Evolutionary conservation across 148 eudicot species (phyloP).

Genomic region (Vaccinium darrowii): DNA sequence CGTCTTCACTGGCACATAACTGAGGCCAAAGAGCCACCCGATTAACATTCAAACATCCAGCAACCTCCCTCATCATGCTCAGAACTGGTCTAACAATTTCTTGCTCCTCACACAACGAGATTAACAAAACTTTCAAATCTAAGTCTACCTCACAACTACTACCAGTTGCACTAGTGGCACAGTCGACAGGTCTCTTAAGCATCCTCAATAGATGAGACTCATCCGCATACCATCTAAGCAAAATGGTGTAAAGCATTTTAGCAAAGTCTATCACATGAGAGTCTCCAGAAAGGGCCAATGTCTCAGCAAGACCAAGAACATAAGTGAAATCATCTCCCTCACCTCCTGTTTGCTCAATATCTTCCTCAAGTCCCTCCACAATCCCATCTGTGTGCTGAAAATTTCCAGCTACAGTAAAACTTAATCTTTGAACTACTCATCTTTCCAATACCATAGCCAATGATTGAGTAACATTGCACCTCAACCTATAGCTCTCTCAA

Average conservation of each 20-base stretch:
- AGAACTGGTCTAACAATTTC: conserved; percentile 80
- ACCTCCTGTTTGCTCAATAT: conserved; percentile 55
- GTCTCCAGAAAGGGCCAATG: conserved; percentile 71
- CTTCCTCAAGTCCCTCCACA: conserved; percentile 73
- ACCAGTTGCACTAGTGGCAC: conserved; percentile 63
- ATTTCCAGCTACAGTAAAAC: conserved; percentile 55
- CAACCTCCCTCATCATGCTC: conserved; percentile 90
- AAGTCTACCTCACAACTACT: conserved; percentile 58
- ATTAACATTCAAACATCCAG: conserved; percentile 88
- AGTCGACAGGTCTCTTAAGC: conserved; percentile 83
- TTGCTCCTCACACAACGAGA: conserved; percentile 74
- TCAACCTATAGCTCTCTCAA: conserved; percentile 82
- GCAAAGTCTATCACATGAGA: conserved; percentile 68
- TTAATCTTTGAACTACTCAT: conserved; percentile 57
- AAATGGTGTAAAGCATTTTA: conserved; percentile 71
- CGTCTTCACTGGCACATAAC: conserved; percentile 85
- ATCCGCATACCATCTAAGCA: conserved; percentile 91
- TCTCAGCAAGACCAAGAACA: conserved; percentile 87
- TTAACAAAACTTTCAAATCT: conserved; percentile 75
- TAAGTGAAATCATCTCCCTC: conserved; percentile 76
- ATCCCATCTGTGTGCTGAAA: conserved; percentile 55
- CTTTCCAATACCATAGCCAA: conserved; percentile 90
- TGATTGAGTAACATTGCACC: conserved; percentile 75
- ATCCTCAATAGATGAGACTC: conserved; percentile 74
- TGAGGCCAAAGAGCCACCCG: conserved; percentile 99